These are phyloP conservation scores for Rhizoclosmatium sp. DNA, from an alignment of 192 early-diverging fungal genomes.

Conservation along the genomic window DNA sequence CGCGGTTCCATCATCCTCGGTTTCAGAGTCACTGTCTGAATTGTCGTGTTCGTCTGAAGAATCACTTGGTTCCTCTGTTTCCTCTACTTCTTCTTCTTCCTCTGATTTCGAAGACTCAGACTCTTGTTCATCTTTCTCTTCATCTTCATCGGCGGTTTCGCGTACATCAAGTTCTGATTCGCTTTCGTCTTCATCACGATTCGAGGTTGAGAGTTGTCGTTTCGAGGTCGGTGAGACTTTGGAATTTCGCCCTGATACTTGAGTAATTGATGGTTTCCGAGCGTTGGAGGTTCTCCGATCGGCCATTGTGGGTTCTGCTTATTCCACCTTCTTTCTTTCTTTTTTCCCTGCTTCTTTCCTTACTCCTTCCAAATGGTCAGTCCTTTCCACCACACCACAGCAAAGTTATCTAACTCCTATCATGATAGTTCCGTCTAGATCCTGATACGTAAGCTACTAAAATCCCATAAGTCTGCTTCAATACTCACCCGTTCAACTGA, in stretches of 20 bases:
- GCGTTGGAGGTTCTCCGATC: not conserved
- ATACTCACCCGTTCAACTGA: not conserved
- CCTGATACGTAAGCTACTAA: not conserved
- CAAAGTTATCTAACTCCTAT: not conserved
- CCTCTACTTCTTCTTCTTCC: not conserved
- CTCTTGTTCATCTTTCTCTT: slow-evolving; percentile 11
- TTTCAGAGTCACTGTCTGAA: not conserved
- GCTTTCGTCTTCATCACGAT: slow-evolving; percentile 11
- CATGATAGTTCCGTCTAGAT: slow-evolving; percentile 9
- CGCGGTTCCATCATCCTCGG: not conserved
- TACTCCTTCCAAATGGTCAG: not conserved
- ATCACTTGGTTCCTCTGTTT: not conserved
- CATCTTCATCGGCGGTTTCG: slow-evolving; percentile 11
- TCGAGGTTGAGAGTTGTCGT: too few relatives aligned
- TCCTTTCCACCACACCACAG: not conserved
- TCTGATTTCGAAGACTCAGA: not conserved
- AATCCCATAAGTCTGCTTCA: not conserved
- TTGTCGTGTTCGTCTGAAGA: not conserved
- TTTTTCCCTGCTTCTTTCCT: not conserved
- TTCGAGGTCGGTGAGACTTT: too few relatives aligned
- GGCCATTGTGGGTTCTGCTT: not conserved
- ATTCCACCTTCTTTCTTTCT: not conserved
- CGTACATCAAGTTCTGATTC: not conserved
- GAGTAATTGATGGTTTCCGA: not conserved
- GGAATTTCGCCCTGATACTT: not conserved